Evolutionary conservation across 208 protist species (phyloP).

Genomic region (Endotrypanum monterogeii): DNA sequence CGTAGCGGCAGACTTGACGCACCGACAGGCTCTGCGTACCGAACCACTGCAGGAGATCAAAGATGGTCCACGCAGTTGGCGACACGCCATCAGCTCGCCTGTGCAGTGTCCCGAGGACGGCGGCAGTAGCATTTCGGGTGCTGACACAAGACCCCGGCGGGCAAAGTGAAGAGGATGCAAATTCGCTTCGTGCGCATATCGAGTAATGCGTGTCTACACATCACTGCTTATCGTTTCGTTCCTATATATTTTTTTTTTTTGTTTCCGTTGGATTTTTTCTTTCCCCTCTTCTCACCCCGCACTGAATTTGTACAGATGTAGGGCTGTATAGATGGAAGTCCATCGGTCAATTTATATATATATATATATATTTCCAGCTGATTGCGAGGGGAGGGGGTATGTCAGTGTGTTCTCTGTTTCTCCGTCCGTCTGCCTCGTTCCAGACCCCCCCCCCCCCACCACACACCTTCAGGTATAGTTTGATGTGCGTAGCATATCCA

Average conservation of each 20-base stretch:
- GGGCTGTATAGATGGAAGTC: too few species aligned
- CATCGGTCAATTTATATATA: too few species aligned
- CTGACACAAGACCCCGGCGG: neutral
- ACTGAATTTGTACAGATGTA: too few species aligned
- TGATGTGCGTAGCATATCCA: neutral
- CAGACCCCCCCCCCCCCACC: too few species aligned
- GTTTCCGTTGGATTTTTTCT: too few species aligned
- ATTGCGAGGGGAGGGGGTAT: too few species aligned
- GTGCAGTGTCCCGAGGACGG: neutral
- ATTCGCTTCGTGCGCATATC: neutral
- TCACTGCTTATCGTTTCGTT: neutral
- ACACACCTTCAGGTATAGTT: too few species aligned
- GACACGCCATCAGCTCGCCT: neutral
- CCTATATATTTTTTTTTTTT: too few species aligned
- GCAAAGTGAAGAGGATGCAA: neutral
- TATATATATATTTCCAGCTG: too few species aligned
- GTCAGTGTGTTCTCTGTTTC: too few species aligned
- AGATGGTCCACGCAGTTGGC: constrained; percentile 42
- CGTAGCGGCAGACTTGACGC: constrained; percentile 30
- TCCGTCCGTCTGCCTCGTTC: too few species aligned
- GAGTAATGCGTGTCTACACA: neutral
- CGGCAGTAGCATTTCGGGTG: neutral
- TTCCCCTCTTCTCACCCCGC: neutral
- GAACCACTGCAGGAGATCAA: constrained; percentile 47
- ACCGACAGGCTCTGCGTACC: constrained; percentile 44